These are phyloP conservation scores for Trypethelium eluteriae DNA, from an alignment of 495 filamentous ascomycete species.

Conservation along the genomic window DNA sequence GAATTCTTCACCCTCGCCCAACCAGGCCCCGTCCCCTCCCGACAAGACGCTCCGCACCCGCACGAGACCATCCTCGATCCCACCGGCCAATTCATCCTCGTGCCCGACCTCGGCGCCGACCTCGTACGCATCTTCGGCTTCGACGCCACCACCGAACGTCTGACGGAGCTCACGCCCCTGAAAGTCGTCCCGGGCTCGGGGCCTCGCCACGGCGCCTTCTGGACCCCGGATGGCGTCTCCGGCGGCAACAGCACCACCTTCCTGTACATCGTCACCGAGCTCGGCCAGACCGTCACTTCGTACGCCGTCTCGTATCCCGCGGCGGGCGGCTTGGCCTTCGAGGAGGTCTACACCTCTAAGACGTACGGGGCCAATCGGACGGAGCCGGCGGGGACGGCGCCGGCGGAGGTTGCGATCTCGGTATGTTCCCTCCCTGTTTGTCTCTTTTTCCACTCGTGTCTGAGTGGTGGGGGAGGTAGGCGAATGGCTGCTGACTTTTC, in stretches of 20 bases:
- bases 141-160: constrained; percentile 23
- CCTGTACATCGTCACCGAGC: constrained; percentile 33
- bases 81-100: constrained; percentile 35
- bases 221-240: constrained; percentile 24
- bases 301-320: constrained; percentile 31
- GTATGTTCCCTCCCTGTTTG: constrained; percentile 35
- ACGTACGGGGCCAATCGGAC: constrained; percentile 24
- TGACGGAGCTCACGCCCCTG: constrained; percentile 23
- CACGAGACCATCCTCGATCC: constrained; percentile 37
- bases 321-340: constrained; percentile 29
- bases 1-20: constrained; percentile 26
- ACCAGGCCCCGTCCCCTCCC: constrained; percentile 26
- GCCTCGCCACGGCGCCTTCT: constrained; percentile 37
- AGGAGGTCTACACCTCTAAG: constrained; percentile 21
- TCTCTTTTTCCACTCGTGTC: too few species aligned
- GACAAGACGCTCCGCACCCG: constrained; percentile 31
- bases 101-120: constrained; percentile 37
- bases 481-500: neutral
- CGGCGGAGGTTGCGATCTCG: constrained; percentile 54
- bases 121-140: constrained; percentile 30
- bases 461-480: too few species aligned
- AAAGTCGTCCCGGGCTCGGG: constrained; percentile 26
- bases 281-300: constrained; percentile 27
- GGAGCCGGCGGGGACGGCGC: constrained; percentile 36
- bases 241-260: constrained; percentile 23